Conservation (phyloP, 2,329 filamentous ascomycete species). For the Fusarium poae region DNA sequence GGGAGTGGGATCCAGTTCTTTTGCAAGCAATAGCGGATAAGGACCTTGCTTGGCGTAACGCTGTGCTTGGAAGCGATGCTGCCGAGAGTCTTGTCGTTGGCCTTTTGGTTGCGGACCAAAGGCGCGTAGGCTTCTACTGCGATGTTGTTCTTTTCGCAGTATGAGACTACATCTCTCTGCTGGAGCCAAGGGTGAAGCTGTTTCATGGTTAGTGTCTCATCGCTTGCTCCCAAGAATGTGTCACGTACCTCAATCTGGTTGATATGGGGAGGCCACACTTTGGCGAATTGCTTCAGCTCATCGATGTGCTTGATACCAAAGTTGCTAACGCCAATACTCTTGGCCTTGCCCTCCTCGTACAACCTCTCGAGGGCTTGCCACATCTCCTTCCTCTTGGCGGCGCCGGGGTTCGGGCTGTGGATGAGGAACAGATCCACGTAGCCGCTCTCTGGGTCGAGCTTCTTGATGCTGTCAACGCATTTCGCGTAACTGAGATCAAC, state of each 20-base stretch:
- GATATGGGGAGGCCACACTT: conserved; percentile 74
- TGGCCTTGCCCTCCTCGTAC: conserved; percentile 69
- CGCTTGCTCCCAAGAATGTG: not conserved
- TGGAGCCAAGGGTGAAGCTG: conserved; percentile 79
- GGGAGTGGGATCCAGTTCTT: conserved; percentile 76
- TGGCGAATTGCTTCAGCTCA: conserved; percentile 72
- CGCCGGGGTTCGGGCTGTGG: conserved; percentile 71
- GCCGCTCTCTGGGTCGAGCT: conserved; percentile 66
- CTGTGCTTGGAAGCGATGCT: conserved; percentile 69
- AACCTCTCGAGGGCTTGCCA: conserved; percentile 76
- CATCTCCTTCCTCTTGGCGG: conserved; percentile 68
- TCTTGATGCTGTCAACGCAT: conserved; percentile 71
- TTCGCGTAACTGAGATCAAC: conserved; percentile 71
- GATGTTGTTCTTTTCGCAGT: conserved; percentile 84
- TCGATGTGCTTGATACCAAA: conserved; percentile 76
- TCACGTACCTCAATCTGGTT: conserved; percentile 75
- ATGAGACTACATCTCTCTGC: conserved; percentile 52
- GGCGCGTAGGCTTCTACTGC: conserved; percentile 55
- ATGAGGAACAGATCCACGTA: conserved; percentile 79
- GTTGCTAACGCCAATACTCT: conserved; percentile 78
- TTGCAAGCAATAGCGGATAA: conserved; percentile 76
- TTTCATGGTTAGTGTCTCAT: conserved; percentile 62
- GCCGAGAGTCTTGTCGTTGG: conserved; percentile 67
- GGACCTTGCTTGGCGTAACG: conserved; percentile 71
- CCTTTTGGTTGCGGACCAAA: conserved; percentile 50